Evolutionary conservation across 2,329 filamentous ascomycete species (phyloP), one percentile per base, ranked within the genome.

Genomic region (Pseudocercospora fuligena): DNA sequence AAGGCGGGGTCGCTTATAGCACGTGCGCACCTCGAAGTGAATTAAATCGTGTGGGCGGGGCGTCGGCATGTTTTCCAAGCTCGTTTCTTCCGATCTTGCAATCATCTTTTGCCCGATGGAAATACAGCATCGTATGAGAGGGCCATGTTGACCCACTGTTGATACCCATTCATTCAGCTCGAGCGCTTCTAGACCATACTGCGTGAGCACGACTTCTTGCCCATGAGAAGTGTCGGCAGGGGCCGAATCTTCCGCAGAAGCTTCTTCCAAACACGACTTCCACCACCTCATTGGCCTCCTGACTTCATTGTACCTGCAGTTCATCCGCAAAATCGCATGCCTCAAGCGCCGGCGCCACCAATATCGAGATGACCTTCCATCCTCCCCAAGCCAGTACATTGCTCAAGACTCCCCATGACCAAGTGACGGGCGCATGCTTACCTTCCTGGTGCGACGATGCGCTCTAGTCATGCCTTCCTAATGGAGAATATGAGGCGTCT

Each of bases 251-350:
- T 29, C 33, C 57, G 57, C 23, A 60, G n/a, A 60, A 60, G 57
- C 60, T 43, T 21, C 23, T 21, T 14, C 6, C 57, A 67, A 59
- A 60, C 62, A 49, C 63, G 19, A 66, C 61, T 54, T 68, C 59
- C 19, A 40, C 3, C 36, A 63, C 57, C 47, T 66, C 66, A 68
- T 68, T 68, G 63, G 66, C 57, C 63, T 61, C 63, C 61, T 64
- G 63, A 63, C 27, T 53, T 46, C 65, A 31, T 54, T 27, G 33
- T 58, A 61, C 59, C 29, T 61, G 57, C 62, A 54, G 46, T n/a
- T 23, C 46, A 51, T 40, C 31, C 29, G 56, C 27, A 6, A 60
- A 27, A 27, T 54, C 53, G 12, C 54, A 61, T 51, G 54, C 53
- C 43, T 51, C 57, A 59, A 63, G 60, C 67, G 65, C 49, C 66